phyloP scores from a whole-genome alignment of 768 basidiomycete genomes.

The Pleurotus sapidus region DNA sequence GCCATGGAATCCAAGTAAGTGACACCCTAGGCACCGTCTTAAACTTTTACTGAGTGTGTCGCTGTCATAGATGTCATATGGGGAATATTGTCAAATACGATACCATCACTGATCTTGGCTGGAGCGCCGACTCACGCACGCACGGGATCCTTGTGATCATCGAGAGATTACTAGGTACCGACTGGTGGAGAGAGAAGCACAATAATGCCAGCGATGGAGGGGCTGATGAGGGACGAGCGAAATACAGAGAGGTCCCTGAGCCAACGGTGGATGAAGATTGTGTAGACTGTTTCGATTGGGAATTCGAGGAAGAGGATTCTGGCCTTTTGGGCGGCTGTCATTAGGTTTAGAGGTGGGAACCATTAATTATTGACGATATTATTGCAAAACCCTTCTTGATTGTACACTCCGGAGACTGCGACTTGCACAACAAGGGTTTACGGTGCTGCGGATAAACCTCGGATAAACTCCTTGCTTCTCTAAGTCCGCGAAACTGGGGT shows the following conservation, averaged over 20 bases:
- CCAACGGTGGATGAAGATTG: conserved; percentile 60
- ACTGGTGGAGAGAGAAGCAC: conserved; percentile 30
- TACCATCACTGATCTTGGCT: conserved; percentile 76
- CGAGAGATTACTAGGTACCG: conserved; percentile 42
- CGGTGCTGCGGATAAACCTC: too few species aligned
- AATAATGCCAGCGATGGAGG: conserved; percentile 8
- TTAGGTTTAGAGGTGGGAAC: too few species aligned
- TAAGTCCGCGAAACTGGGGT: too few species aligned
- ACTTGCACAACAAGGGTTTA: too few species aligned
- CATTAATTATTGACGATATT: too few species aligned
- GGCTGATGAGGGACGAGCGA: conserved; percentile 10
- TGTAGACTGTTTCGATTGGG: conserved; percentile 77
- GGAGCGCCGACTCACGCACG: conserved; percentile 75
- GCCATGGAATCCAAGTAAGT: conserved; percentile 69
- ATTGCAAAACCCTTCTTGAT: too few species aligned
- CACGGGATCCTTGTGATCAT: conserved; percentile 72
- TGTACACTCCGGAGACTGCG: too few species aligned
- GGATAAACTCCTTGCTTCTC: too few species aligned
- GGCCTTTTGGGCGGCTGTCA: too few species aligned
- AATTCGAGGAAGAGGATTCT: conserved; percentile 36
- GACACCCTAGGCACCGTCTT: conserved; percentile 8
- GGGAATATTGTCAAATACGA: conserved; percentile 84
- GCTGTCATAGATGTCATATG: conserved; percentile 69
- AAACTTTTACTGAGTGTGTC: background rate
- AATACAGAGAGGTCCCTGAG: conserved; percentile 37